phyloP scores from a whole-genome alignment of 2,329 filamentous ascomycete species.

The Graphilbum fragrans region DNA sequence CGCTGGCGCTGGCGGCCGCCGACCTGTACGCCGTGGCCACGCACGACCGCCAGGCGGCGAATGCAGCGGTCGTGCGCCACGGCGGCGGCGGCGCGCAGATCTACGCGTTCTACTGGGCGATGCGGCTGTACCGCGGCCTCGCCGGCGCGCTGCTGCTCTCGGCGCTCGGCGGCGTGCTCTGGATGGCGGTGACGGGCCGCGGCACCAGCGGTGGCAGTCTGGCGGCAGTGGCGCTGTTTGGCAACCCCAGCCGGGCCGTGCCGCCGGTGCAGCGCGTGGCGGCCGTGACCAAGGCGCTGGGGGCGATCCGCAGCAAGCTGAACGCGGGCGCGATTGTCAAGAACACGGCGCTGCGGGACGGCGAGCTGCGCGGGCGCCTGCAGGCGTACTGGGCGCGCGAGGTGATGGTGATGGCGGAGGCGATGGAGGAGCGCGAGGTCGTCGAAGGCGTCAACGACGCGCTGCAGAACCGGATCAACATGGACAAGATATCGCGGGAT shows the following conservation, averaged over 20 bases:
- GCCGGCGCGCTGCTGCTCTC: constrained; percentile 54
- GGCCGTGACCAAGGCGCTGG: constrained; percentile 40
- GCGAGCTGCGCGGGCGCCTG: constrained; percentile 50
- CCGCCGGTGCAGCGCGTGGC: constrained; percentile 56
- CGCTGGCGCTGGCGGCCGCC: constrained; percentile 40
- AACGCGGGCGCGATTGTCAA: constrained; percentile 62
- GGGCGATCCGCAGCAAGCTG: constrained; percentile 51
- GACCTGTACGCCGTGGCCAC: constrained; percentile 56
- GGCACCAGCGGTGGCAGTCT: constrained; percentile 3
- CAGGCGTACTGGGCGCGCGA: constrained; percentile 75
- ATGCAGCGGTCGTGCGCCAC: constrained; percentile 48
- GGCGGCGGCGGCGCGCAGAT: constrained; percentile 33
- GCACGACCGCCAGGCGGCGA: constrained; percentile 51
- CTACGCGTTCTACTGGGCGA: constrained; percentile 60
- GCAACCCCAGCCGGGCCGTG: constrained; percentile 52
- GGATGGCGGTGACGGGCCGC: constrained; percentile 67
- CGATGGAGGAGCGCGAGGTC: constrained; percentile 70
- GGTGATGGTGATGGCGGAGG: constrained; percentile 55
- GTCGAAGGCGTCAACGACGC: constrained; percentile 59
- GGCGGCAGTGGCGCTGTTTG: constrained; percentile 6
- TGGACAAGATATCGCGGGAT: constrained; percentile 46
- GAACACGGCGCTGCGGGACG: constrained; percentile 69
- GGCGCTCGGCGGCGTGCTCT: constrained; percentile 53
- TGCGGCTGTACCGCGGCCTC: constrained; percentile 50
- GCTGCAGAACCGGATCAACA: constrained; percentile 47